Base-by-base conservation (phyloP, 139 green algal genomes). In the Chlorella sp. region DNA sequence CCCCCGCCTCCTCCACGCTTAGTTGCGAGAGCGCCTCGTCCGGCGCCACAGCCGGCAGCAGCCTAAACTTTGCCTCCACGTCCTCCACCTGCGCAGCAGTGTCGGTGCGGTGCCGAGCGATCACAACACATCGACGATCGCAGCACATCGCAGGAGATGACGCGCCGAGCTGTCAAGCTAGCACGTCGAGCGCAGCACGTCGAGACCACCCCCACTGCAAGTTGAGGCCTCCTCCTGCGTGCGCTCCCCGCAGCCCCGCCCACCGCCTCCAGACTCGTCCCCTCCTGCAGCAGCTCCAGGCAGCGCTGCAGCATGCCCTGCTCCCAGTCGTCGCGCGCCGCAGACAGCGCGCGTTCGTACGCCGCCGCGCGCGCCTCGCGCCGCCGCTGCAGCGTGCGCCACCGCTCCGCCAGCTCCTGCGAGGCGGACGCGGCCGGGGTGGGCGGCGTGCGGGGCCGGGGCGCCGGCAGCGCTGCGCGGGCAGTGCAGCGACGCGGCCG, bases 21-120 rank as follows among this genome's bases (percentile, higher is more conserved):
- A n/a, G n/a, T n/a, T n/a, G n/a, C n/a, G n/a, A n/a, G n/a, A n/a
- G n/a, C n/a, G n/a, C n/a, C n/a, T n/a, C n/a, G n/a, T n/a, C n/a
- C 35, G 33, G 29, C 29, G 61, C 61, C 61, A 27, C 23, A 14
- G 14, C 56, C 33, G 1, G 40, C 46, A 61, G 31, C 77, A 88
- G 56, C 42, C 53, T 67, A 60, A 81, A 87, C 63, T 72, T 78
- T 61, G 77, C 73, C 53, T 89, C 81, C 41, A 74, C 36, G 31
- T 89, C 84, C 7, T 84, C 84, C 42, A 89, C 29, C 36, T 82
- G 66, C 78, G 14, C 38, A 51, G 38, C 29, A 55, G 62, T n/a
- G 62, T 69, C 29, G 9, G 46, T 68, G 56, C 41, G 41, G 6
- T 5, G 40, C 51, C 2, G 25, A 65, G 23, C 23, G 21, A 25